These are phyloP conservation scores for Auriscalpium vulgare DNA, from an alignment of 768 basidiomycete species.

Conservation along the genomic window DNA sequence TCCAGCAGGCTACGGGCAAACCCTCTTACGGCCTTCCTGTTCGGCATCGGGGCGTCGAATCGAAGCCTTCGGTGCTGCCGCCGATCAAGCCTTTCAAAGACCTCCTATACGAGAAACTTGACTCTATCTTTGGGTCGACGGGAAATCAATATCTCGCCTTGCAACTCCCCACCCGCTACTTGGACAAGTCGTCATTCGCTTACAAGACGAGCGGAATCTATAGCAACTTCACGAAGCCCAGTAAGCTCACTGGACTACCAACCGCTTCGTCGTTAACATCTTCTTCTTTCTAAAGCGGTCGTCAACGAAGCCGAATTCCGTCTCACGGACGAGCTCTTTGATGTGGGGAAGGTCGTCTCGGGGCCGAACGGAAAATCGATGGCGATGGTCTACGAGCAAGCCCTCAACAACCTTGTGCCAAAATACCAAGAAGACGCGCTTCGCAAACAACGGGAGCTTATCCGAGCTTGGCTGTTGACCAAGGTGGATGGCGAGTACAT, in stretches of 20 bases:
- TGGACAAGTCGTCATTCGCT: slow-evolving; percentile 19
- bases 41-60: neutral
- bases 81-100: neutral
- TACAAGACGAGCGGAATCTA: slow-evolving; percentile 24
- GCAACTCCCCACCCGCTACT: slow-evolving; percentile 22
- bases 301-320: slow-evolving; percentile 24
- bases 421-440: slow-evolving; percentile 12
- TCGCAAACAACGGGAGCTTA: slow-evolving; percentile 18
- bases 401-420: slow-evolving; percentile 23
- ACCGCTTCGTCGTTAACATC: neutral
- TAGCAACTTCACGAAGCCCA: slow-evolving; percentile 22
- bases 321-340: slow-evolving; percentile 23
- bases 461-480: slow-evolving; percentile 22
- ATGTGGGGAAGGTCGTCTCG: slow-evolving; percentile 16
- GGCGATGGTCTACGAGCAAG: slow-evolving; percentile 22
- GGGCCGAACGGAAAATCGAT: slow-evolving; percentile 22
- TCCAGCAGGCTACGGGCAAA: neutral
- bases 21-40: no score
- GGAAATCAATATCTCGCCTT: slow-evolving; percentile 21
- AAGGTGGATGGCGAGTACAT: slow-evolving; percentile 12
- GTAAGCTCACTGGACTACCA: neutral
- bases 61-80: neutral
- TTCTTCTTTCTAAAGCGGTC: neutral
- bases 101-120: neutral
- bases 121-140: slow-evolving; percentile 17